Evolutionary conservation across 2,329 filamentous ascomycete genomes (phyloP).

Genomic region (Cladosporium sphaerospermum): DNA sequence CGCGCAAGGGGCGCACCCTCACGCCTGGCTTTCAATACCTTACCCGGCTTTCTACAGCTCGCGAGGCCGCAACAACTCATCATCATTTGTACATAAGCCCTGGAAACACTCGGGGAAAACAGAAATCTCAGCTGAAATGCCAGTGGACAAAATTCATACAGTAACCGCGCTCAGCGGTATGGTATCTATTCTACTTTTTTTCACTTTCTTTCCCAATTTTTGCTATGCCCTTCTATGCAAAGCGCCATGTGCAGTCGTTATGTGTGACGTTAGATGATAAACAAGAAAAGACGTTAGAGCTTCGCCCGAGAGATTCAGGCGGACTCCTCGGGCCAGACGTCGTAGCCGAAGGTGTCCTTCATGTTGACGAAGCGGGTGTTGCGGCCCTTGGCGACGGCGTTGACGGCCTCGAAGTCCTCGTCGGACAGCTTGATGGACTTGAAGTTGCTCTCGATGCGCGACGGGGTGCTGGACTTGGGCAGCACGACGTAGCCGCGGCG

Average conservation of each 20-base stretch:
- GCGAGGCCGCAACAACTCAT: no score
- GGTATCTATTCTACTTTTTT: constrained; percentile 5
- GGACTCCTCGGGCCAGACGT: constrained; percentile 48
- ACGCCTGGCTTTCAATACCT: no score
- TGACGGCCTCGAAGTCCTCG: constrained; percentile 52
- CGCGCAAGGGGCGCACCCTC: no score
- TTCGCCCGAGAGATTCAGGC: constrained; percentile 5
- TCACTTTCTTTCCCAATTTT: neutral
- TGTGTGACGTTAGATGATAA: neutral
- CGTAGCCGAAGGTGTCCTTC: constrained; percentile 73
- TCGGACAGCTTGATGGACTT: constrained; percentile 52
- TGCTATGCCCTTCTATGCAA: neutral
- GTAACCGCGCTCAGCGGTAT: neutral
- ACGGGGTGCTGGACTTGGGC: constrained; percentile 63
- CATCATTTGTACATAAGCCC: neutral
- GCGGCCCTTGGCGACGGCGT: constrained; percentile 58
- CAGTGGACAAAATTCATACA: neutral
- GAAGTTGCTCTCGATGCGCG: constrained; percentile 63
- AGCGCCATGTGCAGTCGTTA: constrained; percentile 3
- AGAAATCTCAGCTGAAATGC: neutral
- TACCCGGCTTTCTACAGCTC: no score
- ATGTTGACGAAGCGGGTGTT: constrained; percentile 72
- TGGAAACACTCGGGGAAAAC: neutral
- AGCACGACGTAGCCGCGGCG: constrained; percentile 61
- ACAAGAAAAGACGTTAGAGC: constrained; percentile 1